Evolutionary conservation across 371 early-diverging fungal genomes (phyloP).

Genomic region (Lichtheimia ramosa): DNA sequence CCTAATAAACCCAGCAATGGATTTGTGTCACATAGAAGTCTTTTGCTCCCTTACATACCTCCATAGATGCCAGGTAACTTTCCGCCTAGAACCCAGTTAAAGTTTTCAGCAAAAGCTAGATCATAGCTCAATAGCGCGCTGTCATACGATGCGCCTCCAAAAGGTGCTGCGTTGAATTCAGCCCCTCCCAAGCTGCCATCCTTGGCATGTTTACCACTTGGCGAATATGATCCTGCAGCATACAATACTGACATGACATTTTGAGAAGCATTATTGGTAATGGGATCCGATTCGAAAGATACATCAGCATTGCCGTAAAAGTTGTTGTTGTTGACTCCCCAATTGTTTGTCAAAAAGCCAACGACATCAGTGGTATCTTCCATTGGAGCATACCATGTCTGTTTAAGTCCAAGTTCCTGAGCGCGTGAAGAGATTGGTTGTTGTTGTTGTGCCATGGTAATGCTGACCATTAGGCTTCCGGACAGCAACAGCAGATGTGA

Average conservation of each 20-base stretch:
- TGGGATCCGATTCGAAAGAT: slow-evolving; percentile 47
- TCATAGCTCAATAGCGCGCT: slow-evolving; percentile 53
- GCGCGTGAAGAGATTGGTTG: slow-evolving; percentile 11
- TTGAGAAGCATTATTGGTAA: slow-evolving; percentile 18
- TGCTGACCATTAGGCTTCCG: too few relatives aligned
- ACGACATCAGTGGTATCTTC: slow-evolving; percentile 1
- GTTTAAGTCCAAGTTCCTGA: slow-evolving; percentile 23
- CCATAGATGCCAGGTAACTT: slow-evolving; percentile 55
- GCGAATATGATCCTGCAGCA: slow-evolving; percentile 47
- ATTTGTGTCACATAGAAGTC: background rate
- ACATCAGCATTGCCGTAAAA: slow-evolving; percentile 32
- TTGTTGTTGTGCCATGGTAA: background rate
- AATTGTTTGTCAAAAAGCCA: slow-evolving; percentile 22
- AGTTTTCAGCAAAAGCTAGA: slow-evolving; percentile 52
- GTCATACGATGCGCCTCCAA: slow-evolving; percentile 33
- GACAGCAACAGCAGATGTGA: too few relatives aligned
- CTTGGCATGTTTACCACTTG: slow-evolving; percentile 14
- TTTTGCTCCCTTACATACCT: slow-evolving; percentile 21
- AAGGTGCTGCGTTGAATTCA: slow-evolving; percentile 48
- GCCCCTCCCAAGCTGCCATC: slow-evolving; percentile 39
- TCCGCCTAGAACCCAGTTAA: slow-evolving; percentile 58
- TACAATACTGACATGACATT: slow-evolving; percentile 40
- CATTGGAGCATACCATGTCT: slow-evolving; percentile 36
- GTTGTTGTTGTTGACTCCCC: slow-evolving; percentile 19
- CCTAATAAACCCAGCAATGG: background rate